Conservation (phyloP, 345 rosid genomes). For the Lepidium aucheri region DNA sequence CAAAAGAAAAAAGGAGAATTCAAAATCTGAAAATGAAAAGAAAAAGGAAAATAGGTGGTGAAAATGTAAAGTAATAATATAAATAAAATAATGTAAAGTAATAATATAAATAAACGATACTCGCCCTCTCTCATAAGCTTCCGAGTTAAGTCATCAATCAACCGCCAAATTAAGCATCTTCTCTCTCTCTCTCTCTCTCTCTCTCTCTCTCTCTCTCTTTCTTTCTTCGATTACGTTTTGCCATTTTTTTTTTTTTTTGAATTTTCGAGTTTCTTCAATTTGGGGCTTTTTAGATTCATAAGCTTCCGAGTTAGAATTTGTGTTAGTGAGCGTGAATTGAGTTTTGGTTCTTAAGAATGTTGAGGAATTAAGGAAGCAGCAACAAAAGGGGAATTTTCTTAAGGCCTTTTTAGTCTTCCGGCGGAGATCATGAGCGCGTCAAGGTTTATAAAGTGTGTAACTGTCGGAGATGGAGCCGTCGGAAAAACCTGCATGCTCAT, state of each 20-base stretch:
- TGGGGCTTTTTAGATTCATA: constrained; percentile 3
- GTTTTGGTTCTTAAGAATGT: neutral
- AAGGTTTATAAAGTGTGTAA: constrained; percentile 83
- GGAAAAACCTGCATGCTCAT: constrained; percentile 92
- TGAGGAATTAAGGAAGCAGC: constrained; percentile 2
- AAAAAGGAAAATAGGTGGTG: neutral
- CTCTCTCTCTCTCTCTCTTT: no score
- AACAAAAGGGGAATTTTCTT: neutral
- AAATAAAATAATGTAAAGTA: neutral
- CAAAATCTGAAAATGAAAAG: neutral
- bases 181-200: no score
- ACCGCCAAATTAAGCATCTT: no score
- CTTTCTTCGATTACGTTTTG: neutral
- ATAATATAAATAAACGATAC: neutral
- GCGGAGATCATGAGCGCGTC: constrained; percentile 37
- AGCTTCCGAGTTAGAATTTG: neutral
- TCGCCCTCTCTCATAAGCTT: neutral
- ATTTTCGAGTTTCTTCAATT: neutral
- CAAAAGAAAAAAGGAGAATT: neutral
- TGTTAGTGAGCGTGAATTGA: neutral
- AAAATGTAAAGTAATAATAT: neutral
- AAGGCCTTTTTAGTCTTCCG: neutral
- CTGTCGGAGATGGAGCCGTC: constrained; percentile 93
- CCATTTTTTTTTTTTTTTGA: constrained; percentile 4
- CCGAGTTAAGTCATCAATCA: no score